Percentiles rank a stretch among this genome's conserved stretches.
Conservation (phyloP, 2,329 filamentous ascomycete species). For the Tolypocladium tundrense region DNA sequence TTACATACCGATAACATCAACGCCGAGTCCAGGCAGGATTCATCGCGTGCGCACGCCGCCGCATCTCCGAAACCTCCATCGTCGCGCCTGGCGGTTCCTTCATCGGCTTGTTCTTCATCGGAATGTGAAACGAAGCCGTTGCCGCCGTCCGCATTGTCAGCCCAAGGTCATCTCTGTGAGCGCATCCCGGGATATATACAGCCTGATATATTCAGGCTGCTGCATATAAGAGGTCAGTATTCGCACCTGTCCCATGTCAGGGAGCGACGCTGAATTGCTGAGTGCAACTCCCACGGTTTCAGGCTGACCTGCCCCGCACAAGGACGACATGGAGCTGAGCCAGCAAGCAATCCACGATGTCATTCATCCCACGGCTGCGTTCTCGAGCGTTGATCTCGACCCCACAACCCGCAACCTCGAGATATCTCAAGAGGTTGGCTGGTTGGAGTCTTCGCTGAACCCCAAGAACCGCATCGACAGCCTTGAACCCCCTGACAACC, state of each 20-base stretch:
- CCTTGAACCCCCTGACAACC: conserved; percentile 30
- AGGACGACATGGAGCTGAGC: conserved; percentile 40
- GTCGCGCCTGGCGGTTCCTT: not conserved
- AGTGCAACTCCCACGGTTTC: not conserved
- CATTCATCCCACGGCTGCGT: conserved; percentile 49
- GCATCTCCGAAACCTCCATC: too few relatives aligned
- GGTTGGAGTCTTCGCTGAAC: conserved; percentile 42
- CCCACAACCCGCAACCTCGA: not conserved
- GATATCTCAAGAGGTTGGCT: conserved; percentile 13
- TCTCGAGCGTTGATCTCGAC: conserved; percentile 13
- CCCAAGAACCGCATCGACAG: conserved; percentile 52
- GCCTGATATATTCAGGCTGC: not conserved
- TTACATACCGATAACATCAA: not conserved
- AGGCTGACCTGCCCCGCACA: not conserved
- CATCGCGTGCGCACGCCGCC: not conserved
- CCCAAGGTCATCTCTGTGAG: not conserved
- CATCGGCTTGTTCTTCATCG: not conserved
- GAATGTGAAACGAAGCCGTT: not conserved
- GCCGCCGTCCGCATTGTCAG: not conserved
- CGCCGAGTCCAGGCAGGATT: not conserved
- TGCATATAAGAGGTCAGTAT: not conserved
- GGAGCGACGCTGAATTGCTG: not conserved
- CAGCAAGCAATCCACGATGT: conserved; percentile 42
- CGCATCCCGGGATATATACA: not conserved
- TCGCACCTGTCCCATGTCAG: not conserved